A percentile compares a stretch with the other conserved stretches of the same genome.
Conservation (phyloP, 169 alveolate genomes). For the Pseudocohnilembus persalinus region DNA sequence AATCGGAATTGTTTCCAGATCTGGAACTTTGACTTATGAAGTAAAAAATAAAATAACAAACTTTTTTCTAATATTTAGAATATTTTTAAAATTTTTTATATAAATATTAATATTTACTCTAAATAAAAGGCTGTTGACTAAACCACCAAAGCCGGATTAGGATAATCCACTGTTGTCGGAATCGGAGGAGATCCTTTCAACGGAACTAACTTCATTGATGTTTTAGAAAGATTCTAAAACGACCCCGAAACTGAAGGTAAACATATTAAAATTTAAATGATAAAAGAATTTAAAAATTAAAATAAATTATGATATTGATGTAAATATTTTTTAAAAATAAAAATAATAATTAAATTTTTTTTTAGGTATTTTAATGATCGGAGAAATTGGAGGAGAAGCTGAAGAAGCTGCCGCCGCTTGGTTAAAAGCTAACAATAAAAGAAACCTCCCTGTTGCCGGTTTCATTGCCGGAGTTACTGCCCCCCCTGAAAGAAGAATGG, state of each 20-base stretch:
- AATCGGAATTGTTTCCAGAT: slow-evolving; percentile 90
- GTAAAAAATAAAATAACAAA: too few species aligned
- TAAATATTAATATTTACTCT: too few species aligned
- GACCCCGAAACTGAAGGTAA: slow-evolving; percentile 95
- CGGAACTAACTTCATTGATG: slow-evolving; percentile 97
- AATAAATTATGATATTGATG: neutral
- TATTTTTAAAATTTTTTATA: too few species aligned
- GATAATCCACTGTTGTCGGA: slow-evolving; percentile 97
- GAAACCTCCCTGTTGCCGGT: slow-evolving; percentile 94
- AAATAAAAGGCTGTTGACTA: slow-evolving; percentile 92
- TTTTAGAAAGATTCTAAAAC: slow-evolving; percentile 90
- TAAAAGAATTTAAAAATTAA: neutral
- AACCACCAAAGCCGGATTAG: slow-evolving; percentile 96
- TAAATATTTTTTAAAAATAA: neutral
- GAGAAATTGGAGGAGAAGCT: slow-evolving; percentile 98
- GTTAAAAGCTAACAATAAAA: slow-evolving; percentile 86
- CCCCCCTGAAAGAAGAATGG: slow-evolving; percentile 92
- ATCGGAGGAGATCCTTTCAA: slow-evolving; percentile 99
- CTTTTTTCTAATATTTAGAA: too few species aligned
- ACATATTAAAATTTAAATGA: too few species aligned
- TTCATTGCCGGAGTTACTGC: slow-evolving; percentile 98
- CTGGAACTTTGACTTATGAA: slow-evolving; percentile 97
- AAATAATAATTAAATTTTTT: neutral
- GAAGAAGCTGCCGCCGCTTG: slow-evolving; percentile 98
- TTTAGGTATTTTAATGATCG: slow-evolving; percentile 94